Conservation (phyloP, 139 green algal genomes). For the Chlorella sp. region DNA sequence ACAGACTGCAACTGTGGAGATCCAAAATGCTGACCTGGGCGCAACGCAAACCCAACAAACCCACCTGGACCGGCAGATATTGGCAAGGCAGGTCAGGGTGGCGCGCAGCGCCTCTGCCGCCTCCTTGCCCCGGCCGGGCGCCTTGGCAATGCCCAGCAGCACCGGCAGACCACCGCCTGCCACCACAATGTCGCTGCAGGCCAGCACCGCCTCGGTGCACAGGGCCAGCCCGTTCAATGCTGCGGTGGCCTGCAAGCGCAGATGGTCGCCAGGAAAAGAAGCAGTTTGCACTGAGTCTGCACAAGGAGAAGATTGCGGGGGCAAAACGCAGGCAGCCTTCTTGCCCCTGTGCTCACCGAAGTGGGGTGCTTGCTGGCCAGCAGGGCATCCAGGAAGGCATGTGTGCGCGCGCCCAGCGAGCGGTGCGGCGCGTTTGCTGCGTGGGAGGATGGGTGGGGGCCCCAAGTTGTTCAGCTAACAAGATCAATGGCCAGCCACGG, state of each 20-base stretch:
- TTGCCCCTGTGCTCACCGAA: constrained; percentile 38
- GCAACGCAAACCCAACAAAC: too few species aligned
- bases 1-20: not conserved
- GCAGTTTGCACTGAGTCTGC: not conserved
- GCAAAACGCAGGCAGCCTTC: too few species aligned
- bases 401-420: constrained; percentile 59
- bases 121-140: constrained; percentile 3
- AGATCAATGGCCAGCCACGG: not conserved
- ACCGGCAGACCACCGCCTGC: constrained; percentile 8
- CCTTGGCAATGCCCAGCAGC: constrained; percentile 24
- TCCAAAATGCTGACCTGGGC: not conserved
- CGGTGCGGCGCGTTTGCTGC: constrained; percentile 45
- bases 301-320: too few species aligned
- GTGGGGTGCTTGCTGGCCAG: constrained; percentile 54
- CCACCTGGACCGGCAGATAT: constrained; percentile 32
- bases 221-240: constrained; percentile 19
- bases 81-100: constrained; percentile 16
- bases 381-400: constrained; percentile 67
- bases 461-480: not conserved
- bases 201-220: constrained; percentile 26
- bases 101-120: constrained; percentile 23
- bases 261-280: not conserved
- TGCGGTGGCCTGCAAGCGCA: not conserved
- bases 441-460: not conserved
- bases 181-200: constrained; percentile 36